Conservation (phyloP, 768 basidiomycete species). For the Phallus indusiatus region DNA sequence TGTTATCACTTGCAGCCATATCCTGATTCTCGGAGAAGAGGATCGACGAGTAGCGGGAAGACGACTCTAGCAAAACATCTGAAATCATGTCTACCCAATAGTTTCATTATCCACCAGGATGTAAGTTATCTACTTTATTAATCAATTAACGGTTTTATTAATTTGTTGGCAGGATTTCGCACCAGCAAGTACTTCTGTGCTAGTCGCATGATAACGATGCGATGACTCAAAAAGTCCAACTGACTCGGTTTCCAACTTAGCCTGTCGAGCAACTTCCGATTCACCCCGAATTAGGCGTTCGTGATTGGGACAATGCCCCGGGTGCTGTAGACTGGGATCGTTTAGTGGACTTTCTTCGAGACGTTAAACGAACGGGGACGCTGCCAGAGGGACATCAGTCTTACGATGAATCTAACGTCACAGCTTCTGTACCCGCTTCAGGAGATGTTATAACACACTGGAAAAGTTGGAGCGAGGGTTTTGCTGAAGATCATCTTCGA, state of each 20-base stretch:
- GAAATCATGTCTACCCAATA: slow-evolving; percentile 57
- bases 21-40: slow-evolving; percentile 35
- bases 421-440: slow-evolving; percentile 56
- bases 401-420: slow-evolving; percentile 87
- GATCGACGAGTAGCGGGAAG: slow-evolving; percentile 90
- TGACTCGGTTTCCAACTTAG: slow-evolving; percentile 24
- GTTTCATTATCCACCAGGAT: slow-evolving; percentile 87
- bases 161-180: slow-evolving; percentile 64
- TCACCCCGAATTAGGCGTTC: slow-evolving; percentile 67
- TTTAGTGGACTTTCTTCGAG: slow-evolving; percentile 50
- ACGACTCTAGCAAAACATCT: slow-evolving; percentile 92
- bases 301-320: slow-evolving; percentile 88
- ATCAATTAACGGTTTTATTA: neutral
- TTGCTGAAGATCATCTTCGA: no score
- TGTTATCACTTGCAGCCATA: no score
- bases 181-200: slow-evolving; percentile 46
- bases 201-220: no score
- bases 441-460: slow-evolving; percentile 36
- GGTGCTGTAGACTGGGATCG: slow-evolving; percentile 84
- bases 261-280: slow-evolving; percentile 67
- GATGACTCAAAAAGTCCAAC: no score
- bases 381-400: slow-evolving; percentile 66
- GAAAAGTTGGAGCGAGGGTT: slow-evolving; percentile 33
- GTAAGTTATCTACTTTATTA: slow-evolving; percentile 33
- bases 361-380: slow-evolving; percentile 54